Base-by-base conservation (phyloP, 139 green algal genomes). In the Picochlorum sp. region DNA sequence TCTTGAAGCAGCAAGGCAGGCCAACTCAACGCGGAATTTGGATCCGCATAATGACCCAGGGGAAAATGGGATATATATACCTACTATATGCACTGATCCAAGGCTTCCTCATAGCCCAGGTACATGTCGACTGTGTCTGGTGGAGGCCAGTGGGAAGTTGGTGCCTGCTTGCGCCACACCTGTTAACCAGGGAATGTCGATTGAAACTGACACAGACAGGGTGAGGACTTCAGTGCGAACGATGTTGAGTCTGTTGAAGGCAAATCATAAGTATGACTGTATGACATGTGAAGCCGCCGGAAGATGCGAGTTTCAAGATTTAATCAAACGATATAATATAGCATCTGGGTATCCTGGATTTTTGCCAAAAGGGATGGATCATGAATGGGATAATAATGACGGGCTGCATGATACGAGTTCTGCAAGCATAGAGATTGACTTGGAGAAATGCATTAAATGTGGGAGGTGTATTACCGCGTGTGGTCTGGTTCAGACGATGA, bases 361-460 rank as follows among this genome's bases (percentile, higher is more conserved):
- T 53, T 16, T 47, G 4, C 7, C 18, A 20, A 47, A 14, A n/a
- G 43, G 55, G 14, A 22, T 51, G 10, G 12, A 29, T 47, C 63
- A 70, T 41, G 63, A 60, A 54, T 65, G 63, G 55, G 63, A 69
- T 41, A 20, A 54, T 7, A 49, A 69, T 50, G 30, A 33, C 18
- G 29, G 7, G 13, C n/a, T 57, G 30, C 63, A 59, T 41, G 53
- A 64, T 43, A 51, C 52, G 20, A 55, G 13, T 41, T 32, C 18
- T 35, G 40, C 32, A 14, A 50, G 69, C 7, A 73, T 79, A 39
- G 57, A 47, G 7, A 53, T 80, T n/a, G 73, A 80, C 49, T 57
- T 75, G 12, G 69, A 78, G 8, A 79, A 76, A 63, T 81, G 73
- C 60, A 60, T 81, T 33, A 74, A 72, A 60, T 81, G 73, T 50